Evolutionary conservation across 495 filamentous ascomycete species (phyloP), one percentile per base, ranked within the genome.

Genomic region (Penicillium soppii): DNA sequence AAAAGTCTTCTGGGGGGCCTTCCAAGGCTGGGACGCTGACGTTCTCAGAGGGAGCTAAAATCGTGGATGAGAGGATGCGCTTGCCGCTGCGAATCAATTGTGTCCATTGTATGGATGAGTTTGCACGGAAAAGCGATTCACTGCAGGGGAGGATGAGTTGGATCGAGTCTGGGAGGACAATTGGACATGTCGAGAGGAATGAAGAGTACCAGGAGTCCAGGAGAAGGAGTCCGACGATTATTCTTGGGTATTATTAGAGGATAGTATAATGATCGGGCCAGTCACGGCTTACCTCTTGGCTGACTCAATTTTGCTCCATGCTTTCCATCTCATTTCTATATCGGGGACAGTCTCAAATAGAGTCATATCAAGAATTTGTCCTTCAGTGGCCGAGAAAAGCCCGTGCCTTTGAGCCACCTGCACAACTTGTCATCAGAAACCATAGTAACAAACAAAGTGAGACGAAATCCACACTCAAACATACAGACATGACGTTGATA

Each of bases 171-270:
- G 76, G 73, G 3, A 66, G 59, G 26, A 75, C 65, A 40, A 79
- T 74, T 6, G 77, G 77, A 36, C 71, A 70, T 15, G 72, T 74
- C 16, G 74, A 76, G 25, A 78, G 62, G 41, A 77, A 71, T 0
- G 72, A 71, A 1, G 77, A 78, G 41, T 73, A 77, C 75, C 76
- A 81, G 0, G 74, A 75, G 52, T 81, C 77, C 26, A 78, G 41
- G 20, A 76, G 59, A n/a, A 79, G 61, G 8, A 81, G 66, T 4
- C 73, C 74, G n/a, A 72, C 58, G 26, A 81, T 77, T 19, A 75
- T 54, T 32, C 77, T 41, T 15, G 20, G 50, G 53, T 4, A 30
- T 33, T 19, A 21, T 41, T 41, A 51, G 7, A 6, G 12, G 19
- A 33, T 8, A 5, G 6, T 1, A 8, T 20, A 4, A 33, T 20